phyloP scores from a whole-genome alignment of 345 rosid species.

The Populus deltoides region DNA sequence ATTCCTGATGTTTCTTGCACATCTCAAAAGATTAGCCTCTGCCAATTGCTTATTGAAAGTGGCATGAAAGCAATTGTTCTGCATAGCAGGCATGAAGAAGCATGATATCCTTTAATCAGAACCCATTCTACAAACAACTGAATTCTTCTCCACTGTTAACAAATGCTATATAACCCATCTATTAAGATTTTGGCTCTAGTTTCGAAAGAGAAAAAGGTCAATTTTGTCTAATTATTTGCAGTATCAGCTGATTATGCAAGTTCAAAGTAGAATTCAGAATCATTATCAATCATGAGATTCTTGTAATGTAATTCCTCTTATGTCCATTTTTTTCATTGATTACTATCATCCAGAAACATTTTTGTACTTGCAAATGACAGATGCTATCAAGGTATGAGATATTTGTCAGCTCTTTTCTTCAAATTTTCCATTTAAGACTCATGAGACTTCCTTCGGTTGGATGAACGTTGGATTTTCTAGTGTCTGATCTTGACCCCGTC shows the following conservation, averaged over 20 bases:
- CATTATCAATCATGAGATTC: background rate
- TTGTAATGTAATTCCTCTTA: background rate
- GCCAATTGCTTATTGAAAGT: background rate
- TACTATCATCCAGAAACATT: background rate
- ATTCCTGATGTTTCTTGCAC: slow-evolving; percentile 38
- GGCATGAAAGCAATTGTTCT: background rate
- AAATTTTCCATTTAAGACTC: background rate
- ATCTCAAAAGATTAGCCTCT: background rate
- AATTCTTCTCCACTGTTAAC: background rate
- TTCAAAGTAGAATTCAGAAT: background rate
- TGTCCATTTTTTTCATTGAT: background rate
- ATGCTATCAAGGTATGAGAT: background rate
- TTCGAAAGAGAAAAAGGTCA: background rate
- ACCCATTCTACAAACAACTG: background rate
- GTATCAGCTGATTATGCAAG: background rate
- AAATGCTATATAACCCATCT: background rate
- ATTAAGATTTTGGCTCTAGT: background rate
- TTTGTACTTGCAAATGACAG: background rate
- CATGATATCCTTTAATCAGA: background rate
- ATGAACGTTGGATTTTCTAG: background rate
- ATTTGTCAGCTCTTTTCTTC: background rate
- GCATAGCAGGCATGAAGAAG: background rate
- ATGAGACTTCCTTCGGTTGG: background rate
- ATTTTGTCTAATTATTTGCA: background rate
- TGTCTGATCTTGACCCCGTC: background rate